phyloP scores from a whole-genome alignment of 176 grass and related monocot genomes.

The Lolium multiflorum region DNA sequence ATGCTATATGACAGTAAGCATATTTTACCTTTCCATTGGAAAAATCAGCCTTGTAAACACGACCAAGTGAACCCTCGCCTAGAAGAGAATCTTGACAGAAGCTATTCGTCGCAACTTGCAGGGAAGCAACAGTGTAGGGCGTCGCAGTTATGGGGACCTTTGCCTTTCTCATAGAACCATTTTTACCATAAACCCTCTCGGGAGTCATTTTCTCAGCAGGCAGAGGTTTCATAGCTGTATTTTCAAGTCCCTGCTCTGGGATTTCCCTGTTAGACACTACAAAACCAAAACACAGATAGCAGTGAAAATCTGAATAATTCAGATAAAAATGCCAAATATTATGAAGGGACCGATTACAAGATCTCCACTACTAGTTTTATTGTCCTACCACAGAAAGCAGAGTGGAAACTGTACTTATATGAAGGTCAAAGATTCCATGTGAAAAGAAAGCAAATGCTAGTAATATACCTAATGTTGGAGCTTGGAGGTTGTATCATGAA shows the following conservation, averaged over 20 bases:
- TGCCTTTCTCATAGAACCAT: slow-evolving; percentile 62
- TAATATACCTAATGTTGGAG: background rate
- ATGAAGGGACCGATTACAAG: slow-evolving; percentile 12
- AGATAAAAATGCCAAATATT: background rate
- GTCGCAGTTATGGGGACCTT: slow-evolving; percentile 72
- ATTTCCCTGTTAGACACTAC: slow-evolving; percentile 68
- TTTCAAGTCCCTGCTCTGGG: slow-evolving; percentile 62
- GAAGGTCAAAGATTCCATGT: background rate
- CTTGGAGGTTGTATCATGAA: slow-evolving; percentile 5
- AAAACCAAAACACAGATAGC: slow-evolving; percentile 42
- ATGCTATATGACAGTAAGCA: background rate
- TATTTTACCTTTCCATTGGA: slow-evolving; percentile 85
- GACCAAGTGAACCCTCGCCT: slow-evolving; percentile 93
- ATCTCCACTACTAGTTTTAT: background rate
- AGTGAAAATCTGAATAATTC: slow-evolving; percentile 27
- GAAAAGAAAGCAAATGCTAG: slow-evolving; percentile 7
- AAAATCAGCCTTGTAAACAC: slow-evolving; percentile 94
- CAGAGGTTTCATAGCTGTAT: slow-evolving; percentile 55
- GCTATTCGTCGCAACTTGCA: slow-evolving; percentile 94
- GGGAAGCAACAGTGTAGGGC: slow-evolving; percentile 86
- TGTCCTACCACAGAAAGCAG: slow-evolving; percentile 10
- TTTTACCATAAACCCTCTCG: slow-evolving; percentile 75
- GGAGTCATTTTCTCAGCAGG: slow-evolving; percentile 71
- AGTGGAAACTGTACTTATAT: slow-evolving; percentile 30
- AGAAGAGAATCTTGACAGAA: slow-evolving; percentile 97